phyloP scores from a whole-genome alignment of 2,329 filamentous ascomycete species.

The Bipolaris gigantea region DNA sequence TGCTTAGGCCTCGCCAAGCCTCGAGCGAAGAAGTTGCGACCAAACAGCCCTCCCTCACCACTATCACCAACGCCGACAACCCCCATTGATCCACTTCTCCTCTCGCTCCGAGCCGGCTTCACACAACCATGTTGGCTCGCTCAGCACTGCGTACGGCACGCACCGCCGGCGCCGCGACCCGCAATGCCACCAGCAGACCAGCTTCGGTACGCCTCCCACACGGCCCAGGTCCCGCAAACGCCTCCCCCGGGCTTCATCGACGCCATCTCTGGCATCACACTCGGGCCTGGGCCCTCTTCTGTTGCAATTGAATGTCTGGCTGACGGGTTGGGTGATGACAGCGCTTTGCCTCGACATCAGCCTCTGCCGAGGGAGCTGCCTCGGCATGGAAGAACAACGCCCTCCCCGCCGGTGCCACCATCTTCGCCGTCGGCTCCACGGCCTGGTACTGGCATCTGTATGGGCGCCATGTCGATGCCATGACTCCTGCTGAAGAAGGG shows the following conservation, averaged over 20 bases:
- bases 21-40: constrained; percentile 21
- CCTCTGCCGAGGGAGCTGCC: constrained; percentile 68
- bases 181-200: constrained; percentile 54
- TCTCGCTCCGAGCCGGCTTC: constrained; percentile 44
- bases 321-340: constrained; percentile 42
- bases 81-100: constrained; percentile 42
- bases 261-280: constrained; percentile 22
- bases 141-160: constrained; percentile 87
- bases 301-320: constrained; percentile 35
- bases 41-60: constrained; percentile 26
- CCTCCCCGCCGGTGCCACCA: constrained; percentile 82
- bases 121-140: constrained; percentile 83
- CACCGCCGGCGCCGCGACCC: constrained; percentile 81
- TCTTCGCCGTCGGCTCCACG: constrained; percentile 82
- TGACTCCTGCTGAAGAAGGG: constrained; percentile 97
- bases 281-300: constrained; percentile 16
- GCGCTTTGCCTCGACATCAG: constrained; percentile 70
- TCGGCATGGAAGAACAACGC: constrained; percentile 82
- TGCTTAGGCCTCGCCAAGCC: constrained; percentile 19
- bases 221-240: constrained; percentile 27
- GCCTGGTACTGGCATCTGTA: constrained; percentile 99
- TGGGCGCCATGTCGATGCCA: constrained; percentile 82
- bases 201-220: constrained; percentile 50
- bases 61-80: constrained; percentile 33
- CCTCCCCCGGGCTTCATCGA: constrained; percentile 34